Conservation (phyloP, 108 stramenopile species). For the Pseudonitzschia multiseries region DNA sequence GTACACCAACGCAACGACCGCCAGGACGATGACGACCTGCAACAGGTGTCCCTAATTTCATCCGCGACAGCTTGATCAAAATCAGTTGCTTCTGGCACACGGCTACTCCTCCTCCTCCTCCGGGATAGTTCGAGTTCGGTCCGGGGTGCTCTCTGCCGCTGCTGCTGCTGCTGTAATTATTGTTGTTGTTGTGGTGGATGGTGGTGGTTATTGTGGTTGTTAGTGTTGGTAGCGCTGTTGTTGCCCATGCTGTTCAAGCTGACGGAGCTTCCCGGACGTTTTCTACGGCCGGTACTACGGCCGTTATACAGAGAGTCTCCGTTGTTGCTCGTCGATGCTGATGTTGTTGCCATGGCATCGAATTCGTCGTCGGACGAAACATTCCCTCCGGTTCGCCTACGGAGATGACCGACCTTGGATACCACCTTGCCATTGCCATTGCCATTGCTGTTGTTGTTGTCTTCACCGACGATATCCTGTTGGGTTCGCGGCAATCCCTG, state of each 20-base stretch:
- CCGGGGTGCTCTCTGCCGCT: background rate
- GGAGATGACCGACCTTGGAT: constrained; percentile 9
- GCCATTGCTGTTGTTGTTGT: background rate
- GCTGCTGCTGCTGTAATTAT: background rate
- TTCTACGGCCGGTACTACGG: constrained; percentile 15
- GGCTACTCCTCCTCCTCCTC: background rate
- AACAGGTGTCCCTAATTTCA: constrained; percentile 38
- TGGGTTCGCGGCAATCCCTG: constrained; percentile 21
- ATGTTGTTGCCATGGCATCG: constrained; percentile 10
- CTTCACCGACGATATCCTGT: constrained; percentile 11
- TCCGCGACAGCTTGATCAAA: constrained; percentile 20
- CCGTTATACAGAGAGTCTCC: constrained; percentile 13
- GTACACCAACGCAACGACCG: constrained; percentile 39
- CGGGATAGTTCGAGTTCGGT: background rate
- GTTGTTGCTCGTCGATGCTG: background rate
- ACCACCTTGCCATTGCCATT: background rate
- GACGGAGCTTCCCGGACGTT: constrained; percentile 2
- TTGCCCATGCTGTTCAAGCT: constrained; percentile 1
- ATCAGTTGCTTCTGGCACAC: constrained; percentile 13
- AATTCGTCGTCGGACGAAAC: constrained; percentile 30
- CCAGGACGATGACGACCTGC: constrained; percentile 36
- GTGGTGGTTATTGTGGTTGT: no score
- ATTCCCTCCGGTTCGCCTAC: constrained; percentile 18
- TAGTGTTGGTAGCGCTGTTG: background rate
- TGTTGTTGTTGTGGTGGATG: background rate